phyloP scores from a whole-genome alignment of 2,329 filamentous ascomycete species.

The Trichoderma sp. region DNA sequence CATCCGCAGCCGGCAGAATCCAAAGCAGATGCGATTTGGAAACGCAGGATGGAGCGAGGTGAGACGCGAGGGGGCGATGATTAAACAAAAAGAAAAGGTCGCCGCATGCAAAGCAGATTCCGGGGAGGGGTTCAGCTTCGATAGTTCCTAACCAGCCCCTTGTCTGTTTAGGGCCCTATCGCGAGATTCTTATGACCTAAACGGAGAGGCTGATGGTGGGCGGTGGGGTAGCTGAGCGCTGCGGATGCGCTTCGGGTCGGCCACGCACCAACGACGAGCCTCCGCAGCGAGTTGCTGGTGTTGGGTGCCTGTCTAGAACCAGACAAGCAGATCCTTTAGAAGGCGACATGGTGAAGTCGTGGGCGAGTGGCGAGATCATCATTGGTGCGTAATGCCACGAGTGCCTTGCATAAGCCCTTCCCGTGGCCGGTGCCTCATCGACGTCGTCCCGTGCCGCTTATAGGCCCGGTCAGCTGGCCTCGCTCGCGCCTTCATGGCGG shows the following conservation, averaged over 20 bases:
- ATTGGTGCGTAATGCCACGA: not conserved
- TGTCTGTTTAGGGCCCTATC: not conserved
- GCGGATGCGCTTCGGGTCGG: not conserved
- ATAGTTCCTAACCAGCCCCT: not conserved
- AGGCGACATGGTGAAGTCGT: not conserved
- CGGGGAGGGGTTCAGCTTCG: not conserved
- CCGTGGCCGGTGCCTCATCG: not conserved
- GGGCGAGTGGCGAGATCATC: not conserved
- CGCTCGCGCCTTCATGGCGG: not conserved
- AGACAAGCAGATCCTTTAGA: not conserved
- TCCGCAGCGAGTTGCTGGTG: not conserved
- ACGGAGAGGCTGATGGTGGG: not conserved
- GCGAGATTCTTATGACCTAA: not conserved
- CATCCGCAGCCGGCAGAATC: not conserved
- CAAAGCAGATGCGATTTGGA: not conserved
- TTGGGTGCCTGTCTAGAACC: too few species aligned
- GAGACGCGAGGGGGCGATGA: conserved; percentile 4
- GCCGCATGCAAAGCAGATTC: not conserved
- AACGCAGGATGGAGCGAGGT: conserved; percentile 6
- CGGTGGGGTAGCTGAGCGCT: conserved; percentile 22
- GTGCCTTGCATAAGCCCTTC: conserved; percentile 13
- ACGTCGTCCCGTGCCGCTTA: conserved; percentile 1
- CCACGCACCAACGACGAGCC: not conserved
- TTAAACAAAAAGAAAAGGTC: not conserved
- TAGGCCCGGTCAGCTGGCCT: conserved; percentile 12